Percentiles rank a stretch among this genome's conserved stretches.
Conservation (phyloP, 192 early-diverging fungal species). For the Radiomyces spectabilis region DNA sequence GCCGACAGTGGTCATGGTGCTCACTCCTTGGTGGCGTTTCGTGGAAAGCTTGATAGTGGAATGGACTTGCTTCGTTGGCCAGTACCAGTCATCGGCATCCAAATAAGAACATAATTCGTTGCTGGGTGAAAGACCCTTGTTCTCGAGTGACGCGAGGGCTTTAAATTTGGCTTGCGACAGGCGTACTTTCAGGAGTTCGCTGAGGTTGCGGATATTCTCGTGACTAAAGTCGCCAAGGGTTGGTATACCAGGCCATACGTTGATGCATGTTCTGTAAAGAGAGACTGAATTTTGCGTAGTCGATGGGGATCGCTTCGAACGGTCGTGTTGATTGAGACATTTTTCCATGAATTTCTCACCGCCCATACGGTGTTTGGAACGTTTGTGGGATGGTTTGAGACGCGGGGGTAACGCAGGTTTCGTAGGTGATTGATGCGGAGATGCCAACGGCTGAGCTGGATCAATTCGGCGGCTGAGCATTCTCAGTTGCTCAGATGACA, state of each 20-base stretch:
- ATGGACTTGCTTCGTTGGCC: no score
- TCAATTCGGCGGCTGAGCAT: constrained; percentile 18
- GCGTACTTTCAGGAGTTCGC: not conserved
- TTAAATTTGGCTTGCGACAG: constrained; percentile 1
- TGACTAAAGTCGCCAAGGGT: constrained; percentile 1
- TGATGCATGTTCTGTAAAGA: not conserved
- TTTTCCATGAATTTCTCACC: no score
- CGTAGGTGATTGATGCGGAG: constrained; percentile 9
- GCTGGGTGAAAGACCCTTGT: no score
- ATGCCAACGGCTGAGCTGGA: constrained; percentile 5
- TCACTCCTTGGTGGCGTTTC: no score
- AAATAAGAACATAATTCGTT: no score
- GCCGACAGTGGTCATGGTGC: no score
- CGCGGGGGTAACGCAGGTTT: constrained; percentile 5
- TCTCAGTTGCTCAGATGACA: constrained; percentile 16
- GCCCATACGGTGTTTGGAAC: no score
- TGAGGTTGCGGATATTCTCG: constrained; percentile 1
- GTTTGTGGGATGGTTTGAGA: not conserved
- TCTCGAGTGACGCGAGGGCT: not conserved
- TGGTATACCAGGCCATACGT: not conserved
- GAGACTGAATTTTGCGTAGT: not conserved
- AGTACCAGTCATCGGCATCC: no score
- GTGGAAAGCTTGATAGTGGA: no score
- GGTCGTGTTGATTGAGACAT: not conserved
- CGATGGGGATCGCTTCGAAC: not conserved